Evolutionary conservation across 2,329 filamentous ascomycete genomes (phyloP).

Genomic region (Cryphonectria carpinicola): DNA sequence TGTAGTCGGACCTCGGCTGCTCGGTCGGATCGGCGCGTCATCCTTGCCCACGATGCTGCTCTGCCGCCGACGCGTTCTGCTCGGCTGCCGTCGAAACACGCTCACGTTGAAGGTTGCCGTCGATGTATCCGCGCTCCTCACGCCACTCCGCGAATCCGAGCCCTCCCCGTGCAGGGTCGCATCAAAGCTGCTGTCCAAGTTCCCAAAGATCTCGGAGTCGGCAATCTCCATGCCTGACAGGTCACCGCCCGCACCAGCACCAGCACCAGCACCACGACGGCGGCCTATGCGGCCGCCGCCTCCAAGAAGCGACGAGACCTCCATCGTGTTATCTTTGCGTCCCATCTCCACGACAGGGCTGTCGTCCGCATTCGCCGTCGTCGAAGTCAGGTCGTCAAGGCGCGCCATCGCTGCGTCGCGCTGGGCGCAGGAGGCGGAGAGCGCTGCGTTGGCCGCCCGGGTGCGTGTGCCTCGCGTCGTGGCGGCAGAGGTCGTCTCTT

Average conservation of each 20-base stretch:
- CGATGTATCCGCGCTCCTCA: constrained; percentile 48
- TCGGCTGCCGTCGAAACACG: constrained; percentile 49
- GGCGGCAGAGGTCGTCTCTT: constrained; percentile 30
- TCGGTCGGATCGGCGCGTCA: constrained; percentile 56
- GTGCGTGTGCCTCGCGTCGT: constrained; percentile 14
- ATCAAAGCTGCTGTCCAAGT: constrained; percentile 43
- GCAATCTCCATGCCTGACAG: constrained; percentile 52
- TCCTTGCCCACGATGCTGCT: constrained; percentile 57
- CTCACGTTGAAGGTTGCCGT: constrained; percentile 46
- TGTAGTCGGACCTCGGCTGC: constrained; percentile 53
- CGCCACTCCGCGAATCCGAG: constrained; percentile 18
- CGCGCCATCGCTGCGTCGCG: constrained; percentile 44
- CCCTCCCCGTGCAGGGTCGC: constrained; percentile 32
- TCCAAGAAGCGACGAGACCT: constrained; percentile 28
- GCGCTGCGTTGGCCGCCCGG: constrained; percentile 28
- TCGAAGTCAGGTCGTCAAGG: constrained; percentile 41
- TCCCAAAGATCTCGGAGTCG: constrained; percentile 53
- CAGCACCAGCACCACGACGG: constrained; percentile 10
- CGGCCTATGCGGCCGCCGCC: constrained; percentile 29
- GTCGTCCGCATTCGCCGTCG: constrained; percentile 28
- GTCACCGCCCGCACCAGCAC: constrained; percentile 35
- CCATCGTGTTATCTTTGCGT: constrained; percentile 40
- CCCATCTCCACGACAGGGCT: constrained; percentile 40
- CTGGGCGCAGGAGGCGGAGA: constrained; percentile 34
- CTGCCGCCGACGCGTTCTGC: constrained; percentile 39